Percentiles rank a stretch among this genome's conserved stretches.
Conservation (phyloP, 2,329 filamentous ascomycete species). For the Fusarium sublunatum region DNA sequence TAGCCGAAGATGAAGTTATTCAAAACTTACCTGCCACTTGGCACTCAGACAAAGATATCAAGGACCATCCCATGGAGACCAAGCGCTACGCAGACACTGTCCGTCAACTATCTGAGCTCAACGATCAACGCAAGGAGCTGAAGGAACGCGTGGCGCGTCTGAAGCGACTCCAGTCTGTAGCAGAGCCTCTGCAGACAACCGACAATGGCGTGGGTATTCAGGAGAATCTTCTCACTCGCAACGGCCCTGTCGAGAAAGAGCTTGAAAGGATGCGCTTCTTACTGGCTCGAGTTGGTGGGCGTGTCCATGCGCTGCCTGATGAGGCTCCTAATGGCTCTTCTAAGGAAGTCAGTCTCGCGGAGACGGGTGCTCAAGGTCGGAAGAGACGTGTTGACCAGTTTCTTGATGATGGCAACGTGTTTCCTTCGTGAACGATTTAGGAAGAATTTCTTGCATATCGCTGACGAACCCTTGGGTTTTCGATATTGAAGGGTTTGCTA, state of each 20-base stretch:
- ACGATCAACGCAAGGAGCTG: constrained; percentile 51
- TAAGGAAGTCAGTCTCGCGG: constrained; percentile 18
- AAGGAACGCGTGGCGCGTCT: constrained; percentile 59
- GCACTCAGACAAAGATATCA: constrained; percentile 54
- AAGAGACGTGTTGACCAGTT: constrained; percentile 46
- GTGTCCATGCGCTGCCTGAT: constrained; percentile 53
- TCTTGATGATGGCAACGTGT: constrained; percentile 42
- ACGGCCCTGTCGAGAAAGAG: constrained; percentile 73
- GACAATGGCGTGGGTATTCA: constrained; percentile 61
- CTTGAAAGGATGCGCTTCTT: constrained; percentile 74
- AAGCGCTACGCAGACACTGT: constrained; percentile 64
- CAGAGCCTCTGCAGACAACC: constrained; percentile 56
- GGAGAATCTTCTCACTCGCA: constrained; percentile 73
- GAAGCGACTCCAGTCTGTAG: constrained; percentile 60
- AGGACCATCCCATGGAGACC: constrained; percentile 58
- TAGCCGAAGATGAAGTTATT: constrained; percentile 58
- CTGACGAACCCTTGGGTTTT: not conserved
- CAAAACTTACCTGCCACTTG: constrained; percentile 60
- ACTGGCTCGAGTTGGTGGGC: constrained; percentile 67
- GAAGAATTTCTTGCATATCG: not conserved
- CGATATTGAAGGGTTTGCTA: too few species aligned
- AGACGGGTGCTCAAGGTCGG: constrained; percentile 28
- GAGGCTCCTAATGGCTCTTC: constrained; percentile 6
- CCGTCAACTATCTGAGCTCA: constrained; percentile 61
- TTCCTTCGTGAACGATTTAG: constrained; percentile 31